Evolutionary conservation across 208 protist species (phyloP).

Genomic region (Trypanosoma brucei): DNA sequence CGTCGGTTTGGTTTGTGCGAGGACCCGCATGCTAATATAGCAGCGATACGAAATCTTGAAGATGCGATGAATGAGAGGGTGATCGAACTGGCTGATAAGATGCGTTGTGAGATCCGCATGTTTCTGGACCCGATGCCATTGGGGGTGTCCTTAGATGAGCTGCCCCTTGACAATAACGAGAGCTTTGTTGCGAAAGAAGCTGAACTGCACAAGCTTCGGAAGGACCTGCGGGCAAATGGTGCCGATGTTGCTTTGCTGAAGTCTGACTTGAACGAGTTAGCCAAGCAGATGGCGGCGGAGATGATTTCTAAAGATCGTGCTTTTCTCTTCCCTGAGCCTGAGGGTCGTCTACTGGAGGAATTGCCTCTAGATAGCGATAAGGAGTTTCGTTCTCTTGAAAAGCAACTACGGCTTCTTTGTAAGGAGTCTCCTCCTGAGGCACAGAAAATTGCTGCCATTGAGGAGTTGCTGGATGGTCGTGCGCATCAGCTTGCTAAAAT

Average conservation of each 20-base stretch:
- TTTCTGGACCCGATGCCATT: slow-evolving; percentile 45
- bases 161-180: slow-evolving; percentile 66
- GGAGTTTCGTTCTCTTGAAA: slow-evolving; percentile 65
- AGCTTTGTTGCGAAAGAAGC: slow-evolving; percentile 51
- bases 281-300: slow-evolving; percentile 39
- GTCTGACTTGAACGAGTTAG: slow-evolving; percentile 43
- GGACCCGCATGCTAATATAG: neutral
- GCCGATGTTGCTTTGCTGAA: slow-evolving; percentile 44
- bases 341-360: slow-evolving; percentile 45
- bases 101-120: slow-evolving; percentile 56
- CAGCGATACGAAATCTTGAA: slow-evolving; percentile 19
- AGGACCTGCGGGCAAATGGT: slow-evolving; percentile 43
- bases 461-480: slow-evolving; percentile 74
- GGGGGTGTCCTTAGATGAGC: slow-evolving; percentile 50
- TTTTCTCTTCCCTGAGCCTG: slow-evolving; percentile 61
- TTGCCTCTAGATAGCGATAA: slow-evolving; percentile 55
- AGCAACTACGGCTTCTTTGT: slow-evolving; percentile 43
- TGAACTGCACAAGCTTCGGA: slow-evolving; percentile 47
- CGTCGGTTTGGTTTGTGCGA: slow-evolving; percentile 10
- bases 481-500: slow-evolving; percentile 62
- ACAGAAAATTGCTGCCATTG: slow-evolving; percentile 44
- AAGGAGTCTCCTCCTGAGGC: slow-evolving; percentile 32
- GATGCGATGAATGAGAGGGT: slow-evolving; percentile 77
- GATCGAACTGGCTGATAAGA: slow-evolving; percentile 56
- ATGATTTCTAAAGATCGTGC: slow-evolving; percentile 48